Evolutionary conservation across 257 asterid genomes (phyloP).

Genomic region (Nyctanthes arbortristis): DNA sequence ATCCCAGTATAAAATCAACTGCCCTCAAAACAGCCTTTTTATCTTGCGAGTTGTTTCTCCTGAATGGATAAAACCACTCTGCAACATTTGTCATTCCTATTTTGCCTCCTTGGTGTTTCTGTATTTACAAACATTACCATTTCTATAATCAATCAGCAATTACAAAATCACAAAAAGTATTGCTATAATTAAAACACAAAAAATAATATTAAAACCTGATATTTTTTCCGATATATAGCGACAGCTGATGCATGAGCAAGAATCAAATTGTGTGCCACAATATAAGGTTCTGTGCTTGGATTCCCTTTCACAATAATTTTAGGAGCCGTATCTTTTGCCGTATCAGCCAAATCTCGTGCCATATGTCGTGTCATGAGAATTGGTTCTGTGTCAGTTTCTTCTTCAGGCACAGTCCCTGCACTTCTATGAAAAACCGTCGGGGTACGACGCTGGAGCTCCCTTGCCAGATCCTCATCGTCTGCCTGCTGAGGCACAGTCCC

Average conservation of each 20-base stretch:
- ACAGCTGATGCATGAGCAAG: conserved; percentile 51
- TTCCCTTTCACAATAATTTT: too few relatives aligned
- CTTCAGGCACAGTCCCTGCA: not conserved
- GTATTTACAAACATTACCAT: not conserved
- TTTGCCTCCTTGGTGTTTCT: conserved; percentile 12
- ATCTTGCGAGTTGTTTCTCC: not conserved
- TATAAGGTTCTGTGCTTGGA: conserved; percentile 45
- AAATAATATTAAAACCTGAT: conserved; percentile 25
- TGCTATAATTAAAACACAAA: too few relatives aligned
- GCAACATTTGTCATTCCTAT: conserved; percentile 11
- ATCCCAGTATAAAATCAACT: conserved; percentile 5
- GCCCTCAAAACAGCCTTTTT: conserved; percentile 17
- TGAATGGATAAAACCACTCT: not conserved
- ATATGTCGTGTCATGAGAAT: too few relatives aligned
- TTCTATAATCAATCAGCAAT: too few relatives aligned
- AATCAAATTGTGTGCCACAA: conserved; percentile 39
- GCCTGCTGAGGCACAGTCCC: too few relatives aligned
- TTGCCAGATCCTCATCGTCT: too few relatives aligned
- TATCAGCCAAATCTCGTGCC: too few relatives aligned
- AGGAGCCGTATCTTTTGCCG: too few relatives aligned
- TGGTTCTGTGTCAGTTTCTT: rapidly evolving
- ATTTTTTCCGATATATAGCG: conserved; percentile 36
- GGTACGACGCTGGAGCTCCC: too few relatives aligned
- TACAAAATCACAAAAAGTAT: not conserved
- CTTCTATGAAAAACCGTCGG: not conserved